Percentiles rank a stretch among this genome's conserved stretches.
Conservation (phyloP, 805 yeast species). For the Pichia thaimueangensis region DNA sequence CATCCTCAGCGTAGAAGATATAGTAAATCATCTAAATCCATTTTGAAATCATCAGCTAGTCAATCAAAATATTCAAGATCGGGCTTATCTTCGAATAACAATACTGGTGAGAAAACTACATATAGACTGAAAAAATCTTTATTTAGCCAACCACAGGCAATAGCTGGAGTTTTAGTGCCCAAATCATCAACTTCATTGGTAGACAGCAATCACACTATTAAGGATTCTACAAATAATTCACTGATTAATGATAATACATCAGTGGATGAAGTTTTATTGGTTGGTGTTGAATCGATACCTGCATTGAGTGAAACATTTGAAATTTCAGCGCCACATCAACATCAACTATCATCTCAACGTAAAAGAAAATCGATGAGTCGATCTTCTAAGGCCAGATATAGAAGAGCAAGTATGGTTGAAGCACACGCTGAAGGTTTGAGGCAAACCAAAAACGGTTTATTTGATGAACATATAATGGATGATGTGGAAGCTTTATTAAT, state of each 20-base stretch:
- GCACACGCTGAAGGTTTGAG: constrained; percentile 73
- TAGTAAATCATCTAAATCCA: constrained; percentile 15
- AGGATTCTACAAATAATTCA: not conserved
- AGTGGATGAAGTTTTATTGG: constrained; percentile 11
- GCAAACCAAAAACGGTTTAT: constrained; percentile 68
- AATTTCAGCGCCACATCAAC: constrained; percentile 6
- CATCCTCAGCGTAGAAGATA: constrained; percentile 13
- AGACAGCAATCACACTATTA: not conserved
- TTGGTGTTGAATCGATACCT: constrained; percentile 10
- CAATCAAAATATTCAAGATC: constrained; percentile 3
- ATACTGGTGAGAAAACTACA: not conserved
- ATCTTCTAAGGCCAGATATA: constrained; percentile 31
- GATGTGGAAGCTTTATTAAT: constrained; percentile 67
- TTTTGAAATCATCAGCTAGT: constrained; percentile 13
- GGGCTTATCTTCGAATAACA: not conserved
- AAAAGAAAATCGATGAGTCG: constrained; percentile 10
- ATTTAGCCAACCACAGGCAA: not conserved
- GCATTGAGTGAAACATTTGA: not conserved
- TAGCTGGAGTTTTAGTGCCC: not conserved
- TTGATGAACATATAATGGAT: constrained; percentile 66
- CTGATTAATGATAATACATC: not conserved
- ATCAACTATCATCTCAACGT: not conserved
- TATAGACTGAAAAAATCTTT: not conserved
- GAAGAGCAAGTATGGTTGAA: constrained; percentile 65
- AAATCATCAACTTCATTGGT: not conserved